Evolutionary conservation across 768 basidiomycete species (phyloP), one percentile per base, ranked within the genome.

Genomic region (Mycena leptocephala): DNA sequence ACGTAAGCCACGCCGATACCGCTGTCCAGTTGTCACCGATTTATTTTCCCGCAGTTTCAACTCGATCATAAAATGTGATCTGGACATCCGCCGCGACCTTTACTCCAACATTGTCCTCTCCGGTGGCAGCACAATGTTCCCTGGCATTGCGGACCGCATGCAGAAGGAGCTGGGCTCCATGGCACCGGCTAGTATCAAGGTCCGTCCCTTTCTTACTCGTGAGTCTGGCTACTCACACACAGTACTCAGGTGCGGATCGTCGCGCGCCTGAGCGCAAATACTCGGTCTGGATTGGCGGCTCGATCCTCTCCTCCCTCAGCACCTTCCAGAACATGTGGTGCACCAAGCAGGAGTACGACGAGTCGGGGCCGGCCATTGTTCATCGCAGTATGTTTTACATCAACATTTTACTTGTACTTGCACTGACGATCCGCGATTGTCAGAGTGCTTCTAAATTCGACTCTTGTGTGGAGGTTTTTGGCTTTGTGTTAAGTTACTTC

Each of bases 261-360:
- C 75, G 91, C 92, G 48, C 92, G 56, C 92, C 93, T 41, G 93
- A 93, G 88, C 85, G 93, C 78, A 94, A 92, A 83, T 93, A 92
- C 89, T 92, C 91, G 84, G 77, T 76, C 28, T 78, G 77, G 77
- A 78, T 78, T 51, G 77, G 77, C 30, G 77, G 77, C 46, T 78
- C 77, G 43, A 78, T 78, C 18, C 74, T 78, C 35, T 68, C 74
- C 28, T 73, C 70, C 24, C 68, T 78, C 24, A 75, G 74, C 67
- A 78, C 77, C 9, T 78, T 78, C 67, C 74, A 76, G 71, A 78
- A 78, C 41, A 30, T 78, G 71, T 78, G 74, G 74, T 56, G 62
- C 46, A 72, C 71, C 26, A 78, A 76, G 74, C 77, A 78, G 41
- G 77, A 78, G 74, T 78, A 78, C 58, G 77, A 78, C 48, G 77